Evolutionary conservation across 2,329 filamentous ascomycete species (phyloP), one percentile per base, ranked within the genome.

Genomic region (Calonectria ilicicola): DNA sequence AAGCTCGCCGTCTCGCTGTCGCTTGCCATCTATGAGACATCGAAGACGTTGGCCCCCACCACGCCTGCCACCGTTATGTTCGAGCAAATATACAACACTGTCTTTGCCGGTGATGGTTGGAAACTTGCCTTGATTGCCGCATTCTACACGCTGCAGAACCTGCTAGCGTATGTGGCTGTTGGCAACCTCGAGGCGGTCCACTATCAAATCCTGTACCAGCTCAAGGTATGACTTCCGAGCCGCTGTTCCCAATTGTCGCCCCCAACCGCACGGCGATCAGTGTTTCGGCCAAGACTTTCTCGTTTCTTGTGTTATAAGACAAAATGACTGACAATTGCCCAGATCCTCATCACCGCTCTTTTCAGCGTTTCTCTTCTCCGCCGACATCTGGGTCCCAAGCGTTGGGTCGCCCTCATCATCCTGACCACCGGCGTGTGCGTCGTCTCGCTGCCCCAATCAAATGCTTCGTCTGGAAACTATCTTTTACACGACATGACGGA

Each of bases 101-200:
- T 98, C 19, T 98, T 98, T 81, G 93, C 93, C 0, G 93, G 93
- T 12, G 97, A 98, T 81, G 95, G 95, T 77, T 98, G 96, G 96
- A 98, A 98, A 84, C 86, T 99, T 75, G 95, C 95, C 10, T 92
- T 98, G 49, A 97, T 96, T 0, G 97, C 96, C 5, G 89, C 92
- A 5, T 88, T 98, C 2, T 98, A 98, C 82, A 98, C 96, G 0
- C 83, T 98, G 32, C 95, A 98, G 80, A 98, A 98, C 81, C 94
- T 94, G n/a, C 86, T 98, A 67, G 95, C 98, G 83, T 99, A 98
- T 81, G 90, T 97, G 65, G 96, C 95, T 1, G 91, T 98, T 14
- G 95, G 94, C 73, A 98, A 98, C 77, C 84, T 98, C 78, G 95
- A 98, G 80, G 94, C 96, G 0, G 95, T 97, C 5, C 95, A 96